These are phyloP conservation scores for Suhomyces bolitotheri DNA, from an alignment of 1,139 yeast genomes.

Conservation along the genomic window DNA sequence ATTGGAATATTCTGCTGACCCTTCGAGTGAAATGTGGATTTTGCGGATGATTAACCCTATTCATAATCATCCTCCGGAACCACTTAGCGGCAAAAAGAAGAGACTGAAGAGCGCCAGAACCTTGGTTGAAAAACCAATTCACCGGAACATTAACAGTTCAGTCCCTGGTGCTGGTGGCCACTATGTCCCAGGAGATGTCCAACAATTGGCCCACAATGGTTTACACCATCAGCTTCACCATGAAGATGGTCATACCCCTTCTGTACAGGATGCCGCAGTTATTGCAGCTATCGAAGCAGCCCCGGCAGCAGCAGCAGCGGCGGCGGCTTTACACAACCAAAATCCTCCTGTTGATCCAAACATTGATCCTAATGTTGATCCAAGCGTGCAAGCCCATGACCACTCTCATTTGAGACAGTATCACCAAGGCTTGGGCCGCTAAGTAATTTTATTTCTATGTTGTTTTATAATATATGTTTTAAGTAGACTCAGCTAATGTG, in stretches of 20 bases:
- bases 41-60: conserved; percentile 51
- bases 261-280: conserved; percentile 47
- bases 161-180: conserved; percentile 16
- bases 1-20: conserved; percentile 19
- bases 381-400: conserved; percentile 47
- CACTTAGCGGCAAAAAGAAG: conserved; percentile 36
- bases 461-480: conserved; percentile 12
- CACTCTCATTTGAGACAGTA: conserved; percentile 31
- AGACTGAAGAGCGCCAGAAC: conserved; percentile 43
- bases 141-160: conserved; percentile 23
- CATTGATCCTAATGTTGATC: conserved; percentile 49
- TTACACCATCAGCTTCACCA: conserved; percentile 24
- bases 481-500: conserved; percentile 1
- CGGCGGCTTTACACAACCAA: conserved; percentile 31
- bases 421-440: conserved; percentile 16
- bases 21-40: conserved; percentile 44
- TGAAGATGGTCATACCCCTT: conserved; percentile 32
- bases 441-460: conserved; percentile 10
- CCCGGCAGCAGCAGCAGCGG: conserved; percentile 41
- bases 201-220: conserved; percentile 19
- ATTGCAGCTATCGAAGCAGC: conserved; percentile 48
- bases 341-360: conserved; percentile 41
- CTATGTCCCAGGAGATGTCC: conserved; percentile 26
- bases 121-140: conserved; percentile 49
- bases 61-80: conserved; percentile 51